A percentile compares a stretch with the other conserved stretches of the same genome.
These are phyloP conservation scores for Yarrowia sp. DNA, from an alignment of 805 yeast species.

Conservation along the genomic window DNA sequence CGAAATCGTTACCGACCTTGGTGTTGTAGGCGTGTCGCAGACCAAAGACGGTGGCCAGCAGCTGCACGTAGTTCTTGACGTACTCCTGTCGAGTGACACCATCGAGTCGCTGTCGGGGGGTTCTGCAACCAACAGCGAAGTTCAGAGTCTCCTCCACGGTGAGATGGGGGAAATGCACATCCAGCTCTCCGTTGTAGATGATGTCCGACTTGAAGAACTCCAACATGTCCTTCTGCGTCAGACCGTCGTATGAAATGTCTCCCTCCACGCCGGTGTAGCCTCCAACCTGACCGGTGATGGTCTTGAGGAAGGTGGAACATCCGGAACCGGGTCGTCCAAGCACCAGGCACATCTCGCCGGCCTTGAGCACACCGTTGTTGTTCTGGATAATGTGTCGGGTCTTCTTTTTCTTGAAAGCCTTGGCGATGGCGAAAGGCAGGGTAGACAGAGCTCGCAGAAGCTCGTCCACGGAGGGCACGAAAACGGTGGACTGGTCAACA, in stretches of 20 bases:
- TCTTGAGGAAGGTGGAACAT: constrained; percentile 66
- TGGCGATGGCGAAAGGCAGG: constrained; percentile 31
- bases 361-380: constrained; percentile 34
- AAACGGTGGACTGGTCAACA: constrained; percentile 48
- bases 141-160: constrained; percentile 71
- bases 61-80: constrained; percentile 48
- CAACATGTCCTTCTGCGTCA: constrained; percentile 59
- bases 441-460: constrained; percentile 37
- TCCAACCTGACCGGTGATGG: constrained; percentile 58
- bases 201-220: constrained; percentile 52
- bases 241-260: constrained; percentile 59
- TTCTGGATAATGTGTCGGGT: constrained; percentile 35
- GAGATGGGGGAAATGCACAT: constrained; percentile 71
- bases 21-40: constrained; percentile 58
- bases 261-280: constrained; percentile 53
- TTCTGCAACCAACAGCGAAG: constrained; percentile 68
- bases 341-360: constrained; percentile 70
- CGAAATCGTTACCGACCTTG: constrained; percentile 58
- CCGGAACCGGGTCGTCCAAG: constrained; percentile 80
- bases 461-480: constrained; percentile 47
- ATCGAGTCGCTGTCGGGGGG: constrained; percentile 56
- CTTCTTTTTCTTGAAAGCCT: constrained; percentile 24
- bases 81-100: constrained; percentile 49
- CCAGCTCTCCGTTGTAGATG: constrained; percentile 47
- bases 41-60: constrained; percentile 56